These are phyloP conservation scores for Saturnispora bothae DNA, from an alignment of 805 yeast species.

Conservation along the genomic window DNA sequence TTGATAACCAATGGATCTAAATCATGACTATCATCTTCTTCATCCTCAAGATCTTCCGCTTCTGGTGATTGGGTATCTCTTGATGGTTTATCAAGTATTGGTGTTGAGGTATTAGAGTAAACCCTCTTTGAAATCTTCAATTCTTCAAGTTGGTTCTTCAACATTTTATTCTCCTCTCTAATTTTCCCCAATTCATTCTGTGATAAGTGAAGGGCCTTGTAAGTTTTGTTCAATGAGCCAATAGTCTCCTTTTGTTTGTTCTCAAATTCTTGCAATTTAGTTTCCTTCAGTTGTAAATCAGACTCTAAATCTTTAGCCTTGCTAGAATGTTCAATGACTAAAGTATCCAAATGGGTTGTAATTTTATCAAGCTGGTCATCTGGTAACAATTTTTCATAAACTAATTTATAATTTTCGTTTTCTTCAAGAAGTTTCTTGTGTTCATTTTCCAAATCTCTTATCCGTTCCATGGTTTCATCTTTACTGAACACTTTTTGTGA, in stretches of 20 bases:
- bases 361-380: not conserved
- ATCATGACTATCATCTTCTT: conserved; percentile 21
- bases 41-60: conserved; percentile 7
- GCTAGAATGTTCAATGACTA: not conserved
- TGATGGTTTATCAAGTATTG: not conserved
- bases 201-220: conserved; percentile 61
- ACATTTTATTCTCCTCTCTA: conserved; percentile 42
- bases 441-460: conserved; percentile 37
- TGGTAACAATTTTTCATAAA: not conserved
- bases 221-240: conserved; percentile 62
- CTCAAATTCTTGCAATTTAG: conserved; percentile 34
- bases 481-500: conserved; percentile 33
- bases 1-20: conserved; percentile 61
- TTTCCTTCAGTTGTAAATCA: conserved; percentile 19
- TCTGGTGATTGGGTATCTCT: not conserved
- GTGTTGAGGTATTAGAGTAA: conserved; percentile 11
- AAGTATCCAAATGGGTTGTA: not conserved
- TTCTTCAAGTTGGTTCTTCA: conserved; percentile 61
- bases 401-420: conserved; percentile 9
- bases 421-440: conserved; percentile 36
- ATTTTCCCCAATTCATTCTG: conserved; percentile 60
- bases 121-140: conserved; percentile 34
- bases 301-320: conserved; percentile 23
- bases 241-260: conserved; percentile 62
- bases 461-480: conserved; percentile 34